Evolutionary conservation across 768 basidiomycete species (phyloP).

Genomic region (Amanita pallidorosea): DNA sequence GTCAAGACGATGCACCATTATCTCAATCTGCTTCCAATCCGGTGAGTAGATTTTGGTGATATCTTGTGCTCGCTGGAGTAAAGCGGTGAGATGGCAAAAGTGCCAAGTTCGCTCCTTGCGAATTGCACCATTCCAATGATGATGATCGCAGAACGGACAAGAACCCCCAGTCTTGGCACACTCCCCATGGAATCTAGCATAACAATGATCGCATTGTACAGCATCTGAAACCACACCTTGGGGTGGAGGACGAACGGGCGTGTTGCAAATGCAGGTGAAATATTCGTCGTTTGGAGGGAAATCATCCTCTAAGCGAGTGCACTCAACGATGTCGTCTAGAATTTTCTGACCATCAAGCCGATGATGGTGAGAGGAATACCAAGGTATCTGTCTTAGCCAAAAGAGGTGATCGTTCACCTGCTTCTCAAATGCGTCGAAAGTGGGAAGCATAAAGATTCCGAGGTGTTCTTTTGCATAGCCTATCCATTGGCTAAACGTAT

Average conservation of each 20-base stretch:
- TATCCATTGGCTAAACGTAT: conserved; percentile 65
- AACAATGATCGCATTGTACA: conserved; percentile 86
- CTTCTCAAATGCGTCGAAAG: conserved; percentile 60
- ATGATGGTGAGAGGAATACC: conserved; percentile 64
- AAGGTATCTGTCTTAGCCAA: conserved; percentile 70
- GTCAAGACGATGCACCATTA: conserved; percentile 72
- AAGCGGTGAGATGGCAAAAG: conserved; percentile 67
- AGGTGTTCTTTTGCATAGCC: conserved; percentile 63
- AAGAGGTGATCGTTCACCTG: conserved; percentile 57
- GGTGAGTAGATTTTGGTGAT: conserved; percentile 71
- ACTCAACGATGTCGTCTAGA: conserved; percentile 65
- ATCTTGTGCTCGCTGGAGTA: conserved; percentile 65
- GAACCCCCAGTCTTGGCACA: conserved; percentile 86
- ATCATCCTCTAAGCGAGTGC: conserved; percentile 71
- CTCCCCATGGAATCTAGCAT: conserved; percentile 75
- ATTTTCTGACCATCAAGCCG: conserved; percentile 53
- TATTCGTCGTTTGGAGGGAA: conserved; percentile 71
- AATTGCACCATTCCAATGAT: conserved; percentile 84
- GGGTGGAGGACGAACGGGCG: conserved; percentile 70
- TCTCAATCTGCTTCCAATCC: conserved; percentile 71
- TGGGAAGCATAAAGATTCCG: conserved; percentile 59
- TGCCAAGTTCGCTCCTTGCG: conserved; percentile 78
- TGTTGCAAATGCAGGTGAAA: conserved; percentile 75
- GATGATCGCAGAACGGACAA: conserved; percentile 85
- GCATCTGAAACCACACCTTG: conserved; percentile 69